These are phyloP conservation scores for Sphagnum tenellum DNA, from an alignment of 225 moss, liverwort and hornwort species.

Conservation along the genomic window DNA sequence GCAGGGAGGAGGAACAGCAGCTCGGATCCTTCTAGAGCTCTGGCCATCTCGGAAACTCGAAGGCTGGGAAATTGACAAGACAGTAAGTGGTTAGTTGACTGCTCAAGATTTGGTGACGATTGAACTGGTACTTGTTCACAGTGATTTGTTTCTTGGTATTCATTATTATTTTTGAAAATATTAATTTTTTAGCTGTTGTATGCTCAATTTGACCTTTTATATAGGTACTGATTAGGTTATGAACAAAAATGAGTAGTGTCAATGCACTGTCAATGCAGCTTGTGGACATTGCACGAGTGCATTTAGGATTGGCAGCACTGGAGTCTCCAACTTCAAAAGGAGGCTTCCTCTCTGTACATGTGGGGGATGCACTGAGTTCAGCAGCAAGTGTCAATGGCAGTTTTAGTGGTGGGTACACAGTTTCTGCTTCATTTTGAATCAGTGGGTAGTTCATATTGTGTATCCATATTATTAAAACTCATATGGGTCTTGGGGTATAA, in stretches of 20 bases:
- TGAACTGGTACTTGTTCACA: neutral
- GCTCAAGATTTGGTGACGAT: neutral
- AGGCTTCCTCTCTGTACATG: conserved; percentile 47
- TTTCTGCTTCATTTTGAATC: neutral
- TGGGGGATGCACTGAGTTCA: conserved; percentile 55
- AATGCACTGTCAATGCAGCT: conserved; percentile 26
- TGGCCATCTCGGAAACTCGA: conserved; percentile 60
- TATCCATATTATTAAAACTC: no score
- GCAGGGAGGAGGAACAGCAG: conserved; percentile 73
- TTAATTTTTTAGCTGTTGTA: neutral
- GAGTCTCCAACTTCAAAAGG: conserved; percentile 47
- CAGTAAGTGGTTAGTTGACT: conserved; percentile 20
- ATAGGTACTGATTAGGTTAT: no score
- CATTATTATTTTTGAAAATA: neutral
- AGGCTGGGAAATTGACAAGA: conserved; percentile 69
- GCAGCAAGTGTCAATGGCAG: conserved; percentile 45
- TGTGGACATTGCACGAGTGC: conserved; percentile 50
- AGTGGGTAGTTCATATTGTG: neutral
- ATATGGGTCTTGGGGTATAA: neutral
- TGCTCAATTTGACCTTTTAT: neutral
- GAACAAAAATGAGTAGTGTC: no score
- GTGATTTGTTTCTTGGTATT: neutral
- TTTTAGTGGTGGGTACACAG: conserved; percentile 42
- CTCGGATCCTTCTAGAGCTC: conserved; percentile 43
- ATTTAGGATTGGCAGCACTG: conserved; percentile 52